Evolutionary conservation across 306 rosid species (phyloP).

Genomic region (Cicer pinnatifidum): DNA sequence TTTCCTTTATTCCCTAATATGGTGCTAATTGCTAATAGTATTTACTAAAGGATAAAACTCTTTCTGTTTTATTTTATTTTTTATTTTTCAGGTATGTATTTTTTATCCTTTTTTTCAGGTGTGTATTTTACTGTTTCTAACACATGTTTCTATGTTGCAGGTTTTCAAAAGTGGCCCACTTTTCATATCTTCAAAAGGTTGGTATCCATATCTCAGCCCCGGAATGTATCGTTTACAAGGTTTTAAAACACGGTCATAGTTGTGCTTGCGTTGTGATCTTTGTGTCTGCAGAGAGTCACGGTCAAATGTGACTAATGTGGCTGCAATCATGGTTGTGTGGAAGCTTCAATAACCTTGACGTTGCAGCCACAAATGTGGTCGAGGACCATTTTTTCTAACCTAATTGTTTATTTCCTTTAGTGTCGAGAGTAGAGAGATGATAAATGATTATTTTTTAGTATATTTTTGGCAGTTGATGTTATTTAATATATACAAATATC

Average conservation of each 20-base stretch:
- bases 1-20: not conserved
- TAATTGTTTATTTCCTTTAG: not conserved
- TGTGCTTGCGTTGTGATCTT: not conserved
- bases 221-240: not conserved
- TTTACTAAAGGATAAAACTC: conserved; percentile 6
- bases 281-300: not conserved
- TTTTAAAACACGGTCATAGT: not conserved
- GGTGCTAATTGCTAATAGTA: not conserved
- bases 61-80: not conserved
- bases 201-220: conserved; percentile 24
- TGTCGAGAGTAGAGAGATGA: not conserved
- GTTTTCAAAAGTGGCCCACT: conserved; percentile 98
- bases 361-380: not conserved
- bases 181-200: conserved; percentile 98
- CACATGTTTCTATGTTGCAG: conserved; percentile 57
- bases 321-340: not conserved
- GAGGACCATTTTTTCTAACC: not conserved
- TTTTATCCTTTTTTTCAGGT: conserved; percentile 14
- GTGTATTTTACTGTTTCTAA: conserved; percentile 46
- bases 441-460: not conserved
- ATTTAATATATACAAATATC: not conserved
- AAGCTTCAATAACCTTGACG: not conserved
- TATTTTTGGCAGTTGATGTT: conserved; percentile 32
- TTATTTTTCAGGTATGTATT: not conserved
- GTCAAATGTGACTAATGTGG: not conserved